Base-by-base conservation (phyloP, 2,329 filamentous ascomycete species). In the Aureobasidium mangrovei region DNA sequence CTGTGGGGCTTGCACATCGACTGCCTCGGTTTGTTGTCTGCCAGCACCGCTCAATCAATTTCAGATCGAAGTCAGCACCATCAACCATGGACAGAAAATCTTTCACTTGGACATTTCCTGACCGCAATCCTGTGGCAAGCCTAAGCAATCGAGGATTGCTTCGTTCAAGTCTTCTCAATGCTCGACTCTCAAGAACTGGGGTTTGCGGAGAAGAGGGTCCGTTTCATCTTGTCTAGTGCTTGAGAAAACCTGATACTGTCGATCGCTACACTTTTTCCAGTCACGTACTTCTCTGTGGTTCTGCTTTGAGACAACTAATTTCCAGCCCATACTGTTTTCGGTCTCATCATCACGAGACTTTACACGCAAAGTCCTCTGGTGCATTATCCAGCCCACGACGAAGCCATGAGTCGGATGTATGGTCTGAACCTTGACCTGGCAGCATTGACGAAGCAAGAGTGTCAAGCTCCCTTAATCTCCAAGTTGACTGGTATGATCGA, bases 241-340 rank as follows among this genome's bases (percentile, higher is more conserved):
- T 39, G 38, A 42, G 36, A 29, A 10, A 7, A 42, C 47, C 31
- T 40, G 36, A 41, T n/a, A 41, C 47, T 35, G 47, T 51, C 47
- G 47, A 51, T 51, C 47, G 35, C 47, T 29, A 51, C 42, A 33
- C 38, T 32, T 35, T 29, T 51, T 42, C n/a, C n/a, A 9, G 36
- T 24, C 47, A 18, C 18, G 38, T 27, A 36, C 38, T 39, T 35
- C 9, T 51, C 38, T 7, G 10, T 33, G 28, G 29, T 28, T 42
- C 47, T 35, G 28, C 18, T 41, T 51, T 51, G 47, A 51, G 38
- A 51, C 47, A 42, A 35, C 47, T 51, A 51, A 51, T 35, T 42
- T 18, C 18, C 18, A 26, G 7, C 41, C 38, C 24, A 33, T 28
- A 7, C 47, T 32, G 9, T 10, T 41, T 51, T 24, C 18, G 7